Evolutionary conservation across 768 basidiomycete species (phyloP), one percentile per base, ranked within the genome.

Genomic region (Suillus alpinus): DNA sequence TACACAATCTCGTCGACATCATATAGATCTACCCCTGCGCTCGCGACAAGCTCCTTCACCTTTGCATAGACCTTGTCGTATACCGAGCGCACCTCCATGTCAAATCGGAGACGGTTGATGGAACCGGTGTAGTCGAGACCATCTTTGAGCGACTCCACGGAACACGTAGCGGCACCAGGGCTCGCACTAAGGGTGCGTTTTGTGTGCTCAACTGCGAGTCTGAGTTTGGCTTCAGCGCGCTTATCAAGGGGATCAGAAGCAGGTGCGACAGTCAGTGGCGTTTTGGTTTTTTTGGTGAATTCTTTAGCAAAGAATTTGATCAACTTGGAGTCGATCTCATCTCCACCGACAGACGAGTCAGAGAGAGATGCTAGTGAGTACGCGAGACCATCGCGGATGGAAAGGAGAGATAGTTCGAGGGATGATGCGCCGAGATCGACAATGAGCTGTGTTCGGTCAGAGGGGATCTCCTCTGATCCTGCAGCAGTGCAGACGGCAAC

Each of bases 211-310:
- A 97, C 86, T 7, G 95, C 94, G 23, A 98, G 85, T 10, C 90
- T 85, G 31, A 99, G 86, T 71, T 95, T 96, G n/a, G 94, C 92
- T 68, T 94, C 89, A 0, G 95, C 92, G 26, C 97, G 91, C 68
- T 86, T 81, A 75, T 95, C 91, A 36, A 79, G 77, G 18, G 78
- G 65, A 23, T 84, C 78, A 3, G 79, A 78, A 6, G 88, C 77
- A 1, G 88, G 87, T 58, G 79, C 84, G 16, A 94, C 81, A 9
- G 81, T 76, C 46, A 97, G 79, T 0, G 87, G 77, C 26, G 83
- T 83, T 74, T 92, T 94, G 18, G 90, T 95, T 79, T 97, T 99
- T 78, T 98, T 98, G 55, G 91, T 92, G 75, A 99, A 99, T 65
- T 99, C 96, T 71, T 94, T 87, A 57, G 91, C 87, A 73, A 99